These are phyloP conservation scores for Serpula lacrymans DNA, from an alignment of 768 basidiomycete genomes.

Conservation along the genomic window DNA sequence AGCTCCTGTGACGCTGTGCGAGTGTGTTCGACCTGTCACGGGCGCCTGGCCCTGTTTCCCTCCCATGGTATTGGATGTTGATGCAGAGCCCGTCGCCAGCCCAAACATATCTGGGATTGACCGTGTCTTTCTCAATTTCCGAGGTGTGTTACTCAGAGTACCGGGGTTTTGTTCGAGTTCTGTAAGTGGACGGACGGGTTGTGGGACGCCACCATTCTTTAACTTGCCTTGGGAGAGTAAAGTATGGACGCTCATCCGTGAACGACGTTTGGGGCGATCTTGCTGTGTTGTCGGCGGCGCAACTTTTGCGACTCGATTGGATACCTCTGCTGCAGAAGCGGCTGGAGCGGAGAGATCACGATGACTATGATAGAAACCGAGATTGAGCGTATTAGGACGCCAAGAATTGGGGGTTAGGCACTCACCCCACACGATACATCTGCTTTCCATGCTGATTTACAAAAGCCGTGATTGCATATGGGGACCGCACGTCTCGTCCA, in stretches of 20 bases:
- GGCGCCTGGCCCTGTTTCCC: constrained; percentile 26
- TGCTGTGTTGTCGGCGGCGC: constrained; percentile 39
- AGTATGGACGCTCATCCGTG: constrained; percentile 67
- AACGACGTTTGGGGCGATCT: constrained; percentile 44
- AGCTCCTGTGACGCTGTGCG: constrained; percentile 73
- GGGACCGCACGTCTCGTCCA: constrained; percentile 63
- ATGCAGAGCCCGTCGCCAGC: constrained; percentile 8
- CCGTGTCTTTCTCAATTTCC: constrained; percentile 68
- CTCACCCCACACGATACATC: constrained; percentile 77
- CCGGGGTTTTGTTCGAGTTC: constrained; percentile 16
- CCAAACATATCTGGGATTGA: constrained; percentile 63
- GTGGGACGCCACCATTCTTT: constrained; percentile 29
- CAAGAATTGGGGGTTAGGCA: constrained; percentile 12
- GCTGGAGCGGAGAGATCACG: constrained; percentile 63
- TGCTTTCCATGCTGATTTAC: constrained; percentile 77
- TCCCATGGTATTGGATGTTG: constrained; percentile 27
- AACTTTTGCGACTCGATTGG: constrained; percentile 34
- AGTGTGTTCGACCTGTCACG: constrained; percentile 58
- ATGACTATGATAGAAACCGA: constrained; percentile 35
- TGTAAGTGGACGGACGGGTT: neutral
- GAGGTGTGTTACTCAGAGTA: constrained; percentile 31
- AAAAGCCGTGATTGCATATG: constrained; percentile 79
- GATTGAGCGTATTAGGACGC: neutral
- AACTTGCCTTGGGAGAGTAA: constrained; percentile 50
- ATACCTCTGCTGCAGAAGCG: constrained; percentile 46